Evolutionary conservation across 2,329 filamentous ascomycete genomes (phyloP), one percentile per base, ranked within the genome.

Genomic region (Beauveria rudraprayagi): DNA sequence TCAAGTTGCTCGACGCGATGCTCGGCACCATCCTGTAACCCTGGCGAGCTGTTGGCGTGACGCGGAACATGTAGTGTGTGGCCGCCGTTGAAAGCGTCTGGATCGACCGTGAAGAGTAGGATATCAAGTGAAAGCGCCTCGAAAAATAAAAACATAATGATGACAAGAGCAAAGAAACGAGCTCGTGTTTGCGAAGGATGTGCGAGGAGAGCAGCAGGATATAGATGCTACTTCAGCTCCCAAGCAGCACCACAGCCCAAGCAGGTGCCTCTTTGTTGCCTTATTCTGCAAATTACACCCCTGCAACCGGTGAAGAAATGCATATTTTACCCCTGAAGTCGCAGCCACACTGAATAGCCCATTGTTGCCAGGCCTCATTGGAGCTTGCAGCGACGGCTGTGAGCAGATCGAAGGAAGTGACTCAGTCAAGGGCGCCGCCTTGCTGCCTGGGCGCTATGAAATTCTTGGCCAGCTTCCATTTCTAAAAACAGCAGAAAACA

Each of bases 381-480:
- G 19, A 17, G 22, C 26, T n/a, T 46, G 41, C 40, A 24, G 26
- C 24, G 41, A 17, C 26, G 30, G 24, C 28, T 22, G 28, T 11
- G 17, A 41, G 40, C 43, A 46, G 17, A 24, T 24, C 30, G 46
- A n/a, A 37, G 19, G 11, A 16, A 40, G 56, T 60, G 56, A 60
- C 56, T 53, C 56, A 60, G 56, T 40, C 41, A 34, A 46, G 44
- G 48, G 24, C 54, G 41, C 37, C 37, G 47, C 47, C 37, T 26
- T 16, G 55, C 40, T 60, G 56, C 56, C 56, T 60, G 43, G 56
- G 51, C 30, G 43, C 16, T 24, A 46, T 58, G 56, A 46, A 24
- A 34, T 30, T 9, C 5, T 40, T 2, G 8, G n/a, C 9, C 26
- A 22, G 51, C 34, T 19, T 9, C 22, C 52, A 55, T 55, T 17